Evolutionary conservation across 768 basidiomycete species (phyloP).

Genomic region (Gymnopilus dilepis): DNA sequence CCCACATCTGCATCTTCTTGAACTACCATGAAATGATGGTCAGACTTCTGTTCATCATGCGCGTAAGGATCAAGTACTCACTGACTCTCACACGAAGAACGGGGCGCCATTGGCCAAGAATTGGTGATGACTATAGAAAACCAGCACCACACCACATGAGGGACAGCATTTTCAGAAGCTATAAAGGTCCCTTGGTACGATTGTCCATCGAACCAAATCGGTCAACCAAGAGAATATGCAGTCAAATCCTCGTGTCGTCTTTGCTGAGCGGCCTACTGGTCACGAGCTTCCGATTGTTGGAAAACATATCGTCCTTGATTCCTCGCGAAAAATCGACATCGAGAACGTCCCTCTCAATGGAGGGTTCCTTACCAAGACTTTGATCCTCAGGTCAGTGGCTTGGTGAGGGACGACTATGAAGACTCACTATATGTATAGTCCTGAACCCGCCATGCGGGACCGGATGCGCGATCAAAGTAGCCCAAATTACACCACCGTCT

Average conservation of each 20-base stretch:
- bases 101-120: too few species aligned
- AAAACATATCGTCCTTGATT: constrained; percentile 41
- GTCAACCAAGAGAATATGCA: too few species aligned
- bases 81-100: too few species aligned
- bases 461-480: constrained; percentile 40
- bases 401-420: not conserved
- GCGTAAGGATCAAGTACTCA: too few species aligned
- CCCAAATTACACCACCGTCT: constrained; percentile 34
- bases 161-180: too few species aligned
- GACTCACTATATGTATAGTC: constrained; percentile 25
- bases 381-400: constrained; percentile 34
- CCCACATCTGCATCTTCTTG: too few species aligned
- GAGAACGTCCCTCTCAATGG: constrained; percentile 50
- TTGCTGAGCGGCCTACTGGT: constrained; percentile 2
- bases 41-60: too few species aligned
- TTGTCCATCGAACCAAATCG: too few species aligned
- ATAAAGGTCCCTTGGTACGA: too few species aligned
- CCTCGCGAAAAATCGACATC: constrained; percentile 50
- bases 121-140: too few species aligned
- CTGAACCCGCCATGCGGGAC: constrained; percentile 45
- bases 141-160: too few species aligned
- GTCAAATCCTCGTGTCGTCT: constrained; percentile 9
- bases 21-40: too few species aligned
- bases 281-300: constrained; percentile 39
- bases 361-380: constrained; percentile 53